Conservation (phyloP, 2,329 filamentous ascomycete species). For the Pseudogymnoascus sp. region DNA sequence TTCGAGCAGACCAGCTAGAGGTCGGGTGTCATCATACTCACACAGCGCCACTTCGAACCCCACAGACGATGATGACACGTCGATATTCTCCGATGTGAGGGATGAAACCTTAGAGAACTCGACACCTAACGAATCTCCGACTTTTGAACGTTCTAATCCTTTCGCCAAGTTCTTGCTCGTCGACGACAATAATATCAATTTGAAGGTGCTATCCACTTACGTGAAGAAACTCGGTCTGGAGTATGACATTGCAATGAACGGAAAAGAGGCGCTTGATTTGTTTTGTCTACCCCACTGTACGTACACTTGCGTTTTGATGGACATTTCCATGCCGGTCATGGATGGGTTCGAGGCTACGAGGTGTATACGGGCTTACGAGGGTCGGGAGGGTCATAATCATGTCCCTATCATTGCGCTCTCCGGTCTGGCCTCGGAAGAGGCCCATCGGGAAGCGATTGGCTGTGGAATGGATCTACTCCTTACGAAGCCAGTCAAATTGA, state of each 20-base stretch:
- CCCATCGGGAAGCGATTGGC: slow-evolving; percentile 40
- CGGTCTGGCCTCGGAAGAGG: slow-evolving; percentile 40
- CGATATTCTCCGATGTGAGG: background rate
- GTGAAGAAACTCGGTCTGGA: slow-evolving; percentile 26
- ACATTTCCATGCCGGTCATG: slow-evolving; percentile 48
- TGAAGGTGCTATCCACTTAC: slow-evolving; percentile 27
- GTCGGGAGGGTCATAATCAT: slow-evolving; percentile 34
- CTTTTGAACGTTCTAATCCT: background rate
- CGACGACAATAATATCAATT: slow-evolving; percentile 36
- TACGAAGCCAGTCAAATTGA: slow-evolving; percentile 38
- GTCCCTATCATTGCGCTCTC: slow-evolving; percentile 44
- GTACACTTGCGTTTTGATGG: slow-evolving; percentile 27
- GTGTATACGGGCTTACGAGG: slow-evolving; percentile 39
- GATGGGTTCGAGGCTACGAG: slow-evolving; percentile 39
- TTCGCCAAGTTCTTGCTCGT: slow-evolving; percentile 27
- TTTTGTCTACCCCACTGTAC: background rate
- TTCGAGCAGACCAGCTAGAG: background rate
- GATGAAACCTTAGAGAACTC: background rate
- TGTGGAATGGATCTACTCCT: slow-evolving; percentile 46
- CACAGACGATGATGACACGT: background rate
- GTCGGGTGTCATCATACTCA: background rate
- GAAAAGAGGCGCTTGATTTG: slow-evolving; percentile 36
- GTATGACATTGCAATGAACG: slow-evolving; percentile 34
- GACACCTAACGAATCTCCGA: background rate
- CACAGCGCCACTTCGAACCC: background rate